Evolutionary conservation across 345 rosid species (phyloP).

Genomic region (Erodium maritimum): DNA sequence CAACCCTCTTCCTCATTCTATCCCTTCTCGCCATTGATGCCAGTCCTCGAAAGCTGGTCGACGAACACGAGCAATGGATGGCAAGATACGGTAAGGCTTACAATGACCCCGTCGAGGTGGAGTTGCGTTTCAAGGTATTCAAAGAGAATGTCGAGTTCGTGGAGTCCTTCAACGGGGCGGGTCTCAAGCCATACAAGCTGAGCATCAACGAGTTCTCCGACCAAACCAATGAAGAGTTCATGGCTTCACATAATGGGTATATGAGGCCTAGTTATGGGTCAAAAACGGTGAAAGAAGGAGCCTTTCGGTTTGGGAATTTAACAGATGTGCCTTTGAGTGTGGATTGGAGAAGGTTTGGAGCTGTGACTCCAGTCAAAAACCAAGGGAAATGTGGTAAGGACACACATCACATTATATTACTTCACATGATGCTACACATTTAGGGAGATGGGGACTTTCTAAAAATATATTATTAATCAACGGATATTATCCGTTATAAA

Average conservation of each 20-base stretch:
- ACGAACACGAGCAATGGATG: slow-evolving; percentile 27
- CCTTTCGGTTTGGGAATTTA: slow-evolving; percentile 1
- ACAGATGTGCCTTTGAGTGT: slow-evolving; percentile 20
- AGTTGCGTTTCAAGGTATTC: slow-evolving; percentile 23
- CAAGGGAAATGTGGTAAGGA: slow-evolving; percentile 38
- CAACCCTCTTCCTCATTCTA: too few relatives aligned
- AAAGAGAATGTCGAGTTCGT: slow-evolving; percentile 27
- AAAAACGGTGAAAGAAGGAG: too few relatives aligned
- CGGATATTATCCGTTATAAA: too few relatives aligned
- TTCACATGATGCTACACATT: too few relatives aligned
- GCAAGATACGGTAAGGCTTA: slow-evolving; percentile 17
- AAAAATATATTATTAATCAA: too few relatives aligned
- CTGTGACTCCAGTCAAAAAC: slow-evolving; percentile 40
- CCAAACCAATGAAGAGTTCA: slow-evolving; percentile 14
- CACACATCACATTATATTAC: not conserved
- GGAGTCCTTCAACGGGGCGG: slow-evolving; percentile 21
- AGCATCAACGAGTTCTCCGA: slow-evolving; percentile 11
- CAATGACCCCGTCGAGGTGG: slow-evolving; percentile 18
- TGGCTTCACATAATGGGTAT: slow-evolving; percentile 2
- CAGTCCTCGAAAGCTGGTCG: not conserved
- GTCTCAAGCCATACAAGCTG: slow-evolving; percentile 8
- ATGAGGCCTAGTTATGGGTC: not conserved
- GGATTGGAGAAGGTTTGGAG: slow-evolving; percentile 48
- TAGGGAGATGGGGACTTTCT: too few relatives aligned
- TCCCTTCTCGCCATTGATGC: too few relatives aligned